Evolutionary conservation across 306 rosid species (phyloP), one percentile per base, ranked within the genome.

Genomic region (Cicer pinnatifidum): DNA sequence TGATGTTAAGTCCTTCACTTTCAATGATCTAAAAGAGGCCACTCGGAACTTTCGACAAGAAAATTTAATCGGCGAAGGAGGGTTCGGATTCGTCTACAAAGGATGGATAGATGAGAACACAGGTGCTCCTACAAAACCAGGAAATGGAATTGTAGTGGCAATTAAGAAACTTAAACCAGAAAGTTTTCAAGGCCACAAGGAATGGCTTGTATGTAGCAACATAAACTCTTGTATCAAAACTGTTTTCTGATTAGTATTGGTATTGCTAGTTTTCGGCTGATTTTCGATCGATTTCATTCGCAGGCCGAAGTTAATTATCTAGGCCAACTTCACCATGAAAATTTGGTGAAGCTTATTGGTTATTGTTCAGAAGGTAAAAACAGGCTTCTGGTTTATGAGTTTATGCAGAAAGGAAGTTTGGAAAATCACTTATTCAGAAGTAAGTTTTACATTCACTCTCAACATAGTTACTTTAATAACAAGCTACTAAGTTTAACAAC

Each of bases 241-340:
- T 20, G 28, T 20, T 23, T 60, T 60, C 13, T 44, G 39, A 41
- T 20, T 63, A 9, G 6, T 63, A 7, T 11, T 75, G 38, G n/a
- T 77, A 39, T 68, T 62, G 43, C 13, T 58, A 52, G 54, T 64
- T 20, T 46, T 53, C 83, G n/a, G 51, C 58, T 74, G 40, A 58
- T 12, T 56, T 15, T 13, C 12, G 35, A 5, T 44, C 23, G 8
- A 16, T 75, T 79, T 39, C 51, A 59, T 69, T 81, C 56, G 79
- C 89, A 93, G 98, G 92, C 92, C 6, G 97, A 93, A 91, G 92
- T 93, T n/a, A 93, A 91, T 75, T 91, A 93, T 87, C 83, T 93
- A 38, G 88, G 98, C 63, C 94, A 86, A 82, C 87, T 88, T 67
- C 97, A 79, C 82, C 98, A 93, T 78, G 85, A 86, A 83, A 93